Base-by-base conservation (phyloP, 805 yeast species). In the Jamesozyma jinghongensis region DNA sequence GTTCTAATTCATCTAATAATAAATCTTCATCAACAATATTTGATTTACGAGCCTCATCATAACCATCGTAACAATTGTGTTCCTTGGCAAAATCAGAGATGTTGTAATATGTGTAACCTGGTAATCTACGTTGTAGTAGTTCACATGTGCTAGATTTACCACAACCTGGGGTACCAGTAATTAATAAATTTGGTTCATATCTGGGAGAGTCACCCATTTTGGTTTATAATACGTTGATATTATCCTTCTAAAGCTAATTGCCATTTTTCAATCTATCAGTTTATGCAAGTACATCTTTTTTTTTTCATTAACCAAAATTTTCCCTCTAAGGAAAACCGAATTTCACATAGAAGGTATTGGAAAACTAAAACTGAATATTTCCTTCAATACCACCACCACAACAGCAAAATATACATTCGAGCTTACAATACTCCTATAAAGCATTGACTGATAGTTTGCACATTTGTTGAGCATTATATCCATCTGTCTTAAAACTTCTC, bases 1-100 rank as follows among this genome's bases (percentile, higher is more conserved):
- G 79, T 59, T 88, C 96, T 37, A 92, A 62, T 19, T 75, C 75
- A 59, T 92, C 97, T 43, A 87, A 63, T 12, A 90, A 67, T 57
- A 77, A 80, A 56, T 92, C 97, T 54, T 90, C 98, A 63, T 92
- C 96, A 4, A 90, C 96, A 32, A 90, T 85, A 37, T 81, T 75
- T 2, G 94, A 77, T 53, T 90, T 86, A 56, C 95, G 74, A 46
- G 69, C 82, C 50, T 84, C 83, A 61, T 92, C 98, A 61, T 72
- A 85, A 19, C 94, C 90, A 43, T 82, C 88, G 45, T 84, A 76
- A 52, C 88, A 80, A 36, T 77, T 71, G 43, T 84, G 67, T 35
- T 79, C 79, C 49, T 81, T 82, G 26, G 97, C 97, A 54, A 83
- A 72, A 35, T 83, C 86, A 52, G 90, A 82, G 44, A 92, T 76